Evolutionary conservation across 225 moss, liverwort and hornwort species (phyloP), one percentile per base, ranked within the genome.

Genomic region (Marchantia paleacea): DNA sequence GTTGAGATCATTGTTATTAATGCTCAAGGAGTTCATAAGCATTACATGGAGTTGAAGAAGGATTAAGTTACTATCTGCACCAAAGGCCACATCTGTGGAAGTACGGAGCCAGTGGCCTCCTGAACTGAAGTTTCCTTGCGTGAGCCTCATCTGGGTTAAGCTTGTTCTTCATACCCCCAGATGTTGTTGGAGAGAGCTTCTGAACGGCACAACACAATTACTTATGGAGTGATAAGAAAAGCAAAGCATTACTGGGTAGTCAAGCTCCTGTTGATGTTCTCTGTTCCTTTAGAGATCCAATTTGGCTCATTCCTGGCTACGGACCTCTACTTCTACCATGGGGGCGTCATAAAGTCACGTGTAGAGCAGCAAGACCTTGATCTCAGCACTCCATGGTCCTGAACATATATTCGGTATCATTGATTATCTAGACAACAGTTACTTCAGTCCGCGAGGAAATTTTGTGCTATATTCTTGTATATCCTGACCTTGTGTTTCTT

Each of bases 1-100:
- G 89, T 89, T 52, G 84, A 89, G 82, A 89, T 89, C 57, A 48
- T 86, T 2, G 73, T 86, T 20, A 86, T 89, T 30, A 89, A 83
- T 50, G 84, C 84, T 60, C 20, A 83, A 50, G 89, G 89, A 52
- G 73, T 79, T 69, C 86, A 82, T 1, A 55, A n/a, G 76, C 82
- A 89, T 75, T 71, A 31, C 12, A 89, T 89, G 86, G 84, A 80
- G 52, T 73, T 89, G 80, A 89, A 89, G 66, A 82, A 82, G 52
- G 89, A 89, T 64, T 89, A 87, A 72, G 55, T 25, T 25, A 13
- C 28, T 54, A 13, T 14, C n/a, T 6, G 54, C 68, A 31, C 7
- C 67, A 28, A 68, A 24, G 39, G 31, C 60, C 31, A 47, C 31
- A 1, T 29, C 16, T 55, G 19, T 60, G 4, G 31, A 60, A 60